These are phyloP conservation scores for Aspergillus avenaceus DNA, from an alignment of 495 filamentous ascomycete species.

Conservation along the genomic window DNA sequence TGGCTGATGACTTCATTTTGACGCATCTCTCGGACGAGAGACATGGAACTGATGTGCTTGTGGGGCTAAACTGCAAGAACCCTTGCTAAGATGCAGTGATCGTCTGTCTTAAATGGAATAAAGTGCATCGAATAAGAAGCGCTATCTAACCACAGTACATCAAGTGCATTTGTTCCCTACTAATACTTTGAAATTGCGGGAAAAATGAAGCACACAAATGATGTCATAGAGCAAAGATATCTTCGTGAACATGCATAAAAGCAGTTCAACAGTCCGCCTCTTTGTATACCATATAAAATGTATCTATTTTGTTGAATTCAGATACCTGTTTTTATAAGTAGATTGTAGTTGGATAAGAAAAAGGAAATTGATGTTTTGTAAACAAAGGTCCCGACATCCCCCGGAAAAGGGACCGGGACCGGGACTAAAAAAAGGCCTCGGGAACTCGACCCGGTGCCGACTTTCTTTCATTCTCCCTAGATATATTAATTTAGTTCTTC, in stretches of 20 bases:
- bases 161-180: not conserved
- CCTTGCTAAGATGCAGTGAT: too few relatives aligned
- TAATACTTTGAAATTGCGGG: not conserved
- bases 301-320: too few relatives aligned
- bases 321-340: too few relatives aligned
- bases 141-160: too few relatives aligned
- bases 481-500: not conserved
- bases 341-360: too few relatives aligned
- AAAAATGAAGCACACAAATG: not conserved
- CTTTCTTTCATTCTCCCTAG: too few relatives aligned
- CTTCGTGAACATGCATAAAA: too few relatives aligned
- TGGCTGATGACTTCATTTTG: constrained; percentile 31
- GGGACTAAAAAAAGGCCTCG: too few relatives aligned
- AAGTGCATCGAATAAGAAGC: too few relatives aligned
- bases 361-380: not conserved
- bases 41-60: not conserved
- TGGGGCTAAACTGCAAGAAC: not conserved
- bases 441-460: not conserved
- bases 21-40: constrained; percentile 20
- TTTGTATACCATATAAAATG: too few relatives aligned
- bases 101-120: too few relatives aligned
- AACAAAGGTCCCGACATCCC: not conserved
- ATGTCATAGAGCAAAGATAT: not conserved
- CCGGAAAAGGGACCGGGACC: not conserved
- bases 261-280: too few relatives aligned